Evolutionary conservation across 1,284 basidiomycete species (phyloP).

Genomic region (Pseudomicrostroma phylloplanum): DNA sequence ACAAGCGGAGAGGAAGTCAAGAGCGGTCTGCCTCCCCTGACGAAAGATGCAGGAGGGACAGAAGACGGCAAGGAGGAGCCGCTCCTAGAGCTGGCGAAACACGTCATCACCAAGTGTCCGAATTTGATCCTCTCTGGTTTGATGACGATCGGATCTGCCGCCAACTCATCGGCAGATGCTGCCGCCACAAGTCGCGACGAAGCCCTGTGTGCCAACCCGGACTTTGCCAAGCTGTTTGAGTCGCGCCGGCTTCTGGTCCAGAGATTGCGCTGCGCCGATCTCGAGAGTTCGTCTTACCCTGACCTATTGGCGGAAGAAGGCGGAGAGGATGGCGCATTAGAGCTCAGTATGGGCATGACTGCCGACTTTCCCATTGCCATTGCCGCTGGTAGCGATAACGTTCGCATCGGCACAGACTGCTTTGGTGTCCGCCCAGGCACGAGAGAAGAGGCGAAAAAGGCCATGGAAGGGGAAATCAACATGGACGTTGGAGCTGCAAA

Average conservation of each 20-base stretch:
- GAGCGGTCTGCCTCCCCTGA: constrained; percentile 69
- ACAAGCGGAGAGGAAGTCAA: constrained; percentile 86
- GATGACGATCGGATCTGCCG: constrained; percentile 86
- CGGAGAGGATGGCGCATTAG: constrained; percentile 55
- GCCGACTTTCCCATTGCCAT: constrained; percentile 85
- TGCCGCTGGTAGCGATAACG: constrained; percentile 74
- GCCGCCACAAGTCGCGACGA: constrained; percentile 61
- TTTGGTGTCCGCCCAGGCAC: constrained; percentile 61
- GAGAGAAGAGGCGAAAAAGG: constrained; percentile 35
- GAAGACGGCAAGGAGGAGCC: constrained; percentile 30
- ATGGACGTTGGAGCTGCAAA: not conserved
- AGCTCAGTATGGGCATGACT: constrained; percentile 98
- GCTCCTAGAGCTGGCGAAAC: constrained; percentile 59
- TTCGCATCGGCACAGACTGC: constrained; percentile 84
- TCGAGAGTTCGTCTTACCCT: not conserved
- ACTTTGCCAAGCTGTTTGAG: constrained; percentile 68
- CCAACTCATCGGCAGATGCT: constrained; percentile 46
- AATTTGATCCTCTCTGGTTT: constrained; percentile 71
- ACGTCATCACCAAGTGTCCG: constrained; percentile 69
- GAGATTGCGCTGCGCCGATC: constrained; percentile 31
- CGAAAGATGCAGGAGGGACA: constrained; percentile 15
- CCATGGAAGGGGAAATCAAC: constrained; percentile 33
- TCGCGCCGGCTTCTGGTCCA: constrained; percentile 61
- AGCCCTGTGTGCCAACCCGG: constrained; percentile 64
- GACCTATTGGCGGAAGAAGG: too few relatives aligned